These are phyloP conservation scores for Trichoderma koningiopsis DNA, from an alignment of 2,329 filamentous ascomycete species.

Conservation along the genomic window DNA sequence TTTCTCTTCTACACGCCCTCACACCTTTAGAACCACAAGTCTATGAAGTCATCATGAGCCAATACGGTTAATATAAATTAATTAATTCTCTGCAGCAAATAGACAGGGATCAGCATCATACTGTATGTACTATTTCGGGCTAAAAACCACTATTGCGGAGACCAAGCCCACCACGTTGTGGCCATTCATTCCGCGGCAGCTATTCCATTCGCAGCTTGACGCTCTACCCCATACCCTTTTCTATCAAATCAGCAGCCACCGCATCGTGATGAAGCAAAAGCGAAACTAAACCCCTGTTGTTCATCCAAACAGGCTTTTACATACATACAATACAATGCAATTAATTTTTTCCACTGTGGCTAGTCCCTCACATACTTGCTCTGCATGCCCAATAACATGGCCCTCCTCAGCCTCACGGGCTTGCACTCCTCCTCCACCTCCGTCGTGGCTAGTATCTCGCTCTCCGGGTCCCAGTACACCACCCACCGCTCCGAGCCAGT, in stretches of 20 bases:
- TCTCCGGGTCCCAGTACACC: slow-evolving; percentile 46
- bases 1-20: slow-evolving; percentile 13
- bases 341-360: neutral
- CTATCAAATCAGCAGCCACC: neutral
- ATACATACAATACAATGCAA: neutral
- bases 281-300: neutral
- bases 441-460: slow-evolving; percentile 28
- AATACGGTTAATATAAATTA: slow-evolving; percentile 7
- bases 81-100: neutral
- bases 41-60: slow-evolving; percentile 22
- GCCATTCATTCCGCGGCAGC: slow-evolving; percentile 1
- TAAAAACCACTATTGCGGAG: neutral
- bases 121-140: neutral
- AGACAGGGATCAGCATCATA: slow-evolving; percentile 14
- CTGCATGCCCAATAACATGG: slow-evolving; percentile 48
- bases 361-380: slow-evolving; percentile 48
- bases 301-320: neutral
- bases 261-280: slow-evolving; percentile 16
- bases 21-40: neutral
- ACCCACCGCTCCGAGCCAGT: slow-evolving; percentile 41
- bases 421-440: slow-evolving; percentile 38
- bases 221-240: neutral
- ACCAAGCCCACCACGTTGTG: neutral
- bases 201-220: neutral
- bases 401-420: slow-evolving; percentile 44